Conservation (phyloP, 352 stramenopile genomes). For the Phytophthora europaea region DNA sequence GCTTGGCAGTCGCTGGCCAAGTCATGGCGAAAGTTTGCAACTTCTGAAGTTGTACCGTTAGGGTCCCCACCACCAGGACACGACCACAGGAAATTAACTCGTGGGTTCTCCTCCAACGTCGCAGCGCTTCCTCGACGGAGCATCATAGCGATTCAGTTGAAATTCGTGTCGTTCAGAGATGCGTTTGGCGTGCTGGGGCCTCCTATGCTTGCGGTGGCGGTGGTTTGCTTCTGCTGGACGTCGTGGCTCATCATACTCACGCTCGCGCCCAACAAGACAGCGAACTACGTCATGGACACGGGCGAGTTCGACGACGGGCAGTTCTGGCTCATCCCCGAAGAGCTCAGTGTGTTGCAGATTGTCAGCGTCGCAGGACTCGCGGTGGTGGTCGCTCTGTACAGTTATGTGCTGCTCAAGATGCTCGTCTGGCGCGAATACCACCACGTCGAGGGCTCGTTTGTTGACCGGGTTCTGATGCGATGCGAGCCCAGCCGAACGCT, state of each 20-base stretch:
- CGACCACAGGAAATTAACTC: not conserved
- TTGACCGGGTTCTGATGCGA: conserved; percentile 9
- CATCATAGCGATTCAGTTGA: conserved; percentile 19
- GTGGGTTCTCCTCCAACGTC: not conserved
- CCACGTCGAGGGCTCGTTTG: conserved; percentile 12
- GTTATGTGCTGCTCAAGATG: conserved; percentile 38
- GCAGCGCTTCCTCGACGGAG: conserved; percentile 10
- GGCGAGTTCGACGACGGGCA: conserved; percentile 41
- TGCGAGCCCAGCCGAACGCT: conserved; percentile 9
- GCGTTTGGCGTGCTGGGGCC: conserved; percentile 30
- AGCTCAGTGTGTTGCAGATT: conserved; percentile 13
- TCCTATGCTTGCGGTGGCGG: conserved; percentile 31
- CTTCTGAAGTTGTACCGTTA: conserved; percentile 14
- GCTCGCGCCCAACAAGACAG: conserved; percentile 37
- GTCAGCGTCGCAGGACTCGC: conserved; percentile 24
- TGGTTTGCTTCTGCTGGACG: conserved; percentile 45
- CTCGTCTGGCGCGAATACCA: conserved; percentile 27
- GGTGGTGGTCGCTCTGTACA: conserved; percentile 13
- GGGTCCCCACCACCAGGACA: not conserved
- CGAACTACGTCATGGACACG: conserved; percentile 52
- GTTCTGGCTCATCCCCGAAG: conserved; percentile 51
- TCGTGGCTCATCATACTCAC: conserved; percentile 42
- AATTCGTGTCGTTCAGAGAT: conserved; percentile 31
- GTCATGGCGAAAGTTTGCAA: conserved; percentile 4
- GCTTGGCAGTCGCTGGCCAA: not conserved